Evolutionary conservation across 495 filamentous ascomycete genomes (phyloP).

Genomic region (Penicillium desertorum): DNA sequence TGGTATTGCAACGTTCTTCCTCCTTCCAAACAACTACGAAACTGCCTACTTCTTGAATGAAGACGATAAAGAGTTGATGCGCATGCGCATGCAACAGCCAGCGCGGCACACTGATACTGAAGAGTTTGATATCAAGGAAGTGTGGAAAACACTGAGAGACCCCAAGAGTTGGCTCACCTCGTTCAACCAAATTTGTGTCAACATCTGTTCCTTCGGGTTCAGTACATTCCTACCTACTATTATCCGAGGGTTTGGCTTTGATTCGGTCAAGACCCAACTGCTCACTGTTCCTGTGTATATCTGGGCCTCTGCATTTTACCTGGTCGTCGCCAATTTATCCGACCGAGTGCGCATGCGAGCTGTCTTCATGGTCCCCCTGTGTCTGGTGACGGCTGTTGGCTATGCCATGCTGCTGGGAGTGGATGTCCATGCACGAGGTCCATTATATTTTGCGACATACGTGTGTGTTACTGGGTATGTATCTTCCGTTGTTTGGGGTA

Average conservation of each 20-base stretch:
- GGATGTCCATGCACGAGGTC: slow-evolving; percentile 15
- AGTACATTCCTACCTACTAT: slow-evolving; percentile 24
- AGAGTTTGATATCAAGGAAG: slow-evolving; percentile 17
- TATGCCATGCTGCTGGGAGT: slow-evolving; percentile 20
- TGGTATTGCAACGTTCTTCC: slow-evolving; percentile 19
- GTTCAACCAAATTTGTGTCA: slow-evolving; percentile 21
- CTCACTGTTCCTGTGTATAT: slow-evolving; percentile 25
- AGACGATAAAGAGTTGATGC: slow-evolving; percentile 20
- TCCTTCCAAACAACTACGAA: slow-evolving; percentile 17
- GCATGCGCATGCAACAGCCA: slow-evolving; percentile 16
- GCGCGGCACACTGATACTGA: slow-evolving; percentile 13
- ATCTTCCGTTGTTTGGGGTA: not conserved
- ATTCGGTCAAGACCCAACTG: slow-evolving; percentile 17
- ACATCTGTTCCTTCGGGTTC: slow-evolving; percentile 19
- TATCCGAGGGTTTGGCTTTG: slow-evolving; percentile 18
- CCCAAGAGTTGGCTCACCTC: slow-evolving; percentile 21
- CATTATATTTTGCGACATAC: slow-evolving; percentile 21
- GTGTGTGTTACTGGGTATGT: slow-evolving; percentile 23
- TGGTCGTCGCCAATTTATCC: slow-evolving; percentile 17
- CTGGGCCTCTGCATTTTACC: slow-evolving; percentile 17
- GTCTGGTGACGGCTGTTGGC: slow-evolving; percentile 18
- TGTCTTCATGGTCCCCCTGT: slow-evolving; percentile 17
- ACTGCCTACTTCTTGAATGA: slow-evolving; percentile 21
- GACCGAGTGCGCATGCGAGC: slow-evolving; percentile 21
- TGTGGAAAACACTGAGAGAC: slow-evolving; percentile 17